These are phyloP conservation scores for Neckera pumila DNA, from an alignment of 225 moss, liverwort and hornwort species.

Conservation along the genomic window DNA sequence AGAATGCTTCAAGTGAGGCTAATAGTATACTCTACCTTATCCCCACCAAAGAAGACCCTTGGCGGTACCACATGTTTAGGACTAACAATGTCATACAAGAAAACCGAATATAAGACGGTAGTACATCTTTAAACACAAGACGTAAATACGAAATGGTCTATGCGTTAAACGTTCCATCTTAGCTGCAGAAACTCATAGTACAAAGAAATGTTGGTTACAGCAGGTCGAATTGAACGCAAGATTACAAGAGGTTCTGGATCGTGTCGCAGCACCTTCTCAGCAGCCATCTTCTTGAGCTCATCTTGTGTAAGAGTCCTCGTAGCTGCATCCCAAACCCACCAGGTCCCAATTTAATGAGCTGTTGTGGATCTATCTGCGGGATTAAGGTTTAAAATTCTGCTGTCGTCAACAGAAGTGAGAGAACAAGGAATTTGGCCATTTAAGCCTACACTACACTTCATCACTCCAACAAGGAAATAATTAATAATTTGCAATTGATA, in stretches of 20 bases:
- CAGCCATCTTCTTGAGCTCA: constrained; percentile 87
- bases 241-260: not conserved
- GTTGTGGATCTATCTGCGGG: too few species aligned
- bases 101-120: not conserved
- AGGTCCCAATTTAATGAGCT: not conserved
- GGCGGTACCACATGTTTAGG: not conserved
- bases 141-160: not conserved
- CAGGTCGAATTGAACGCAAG: not conserved
- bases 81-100: not conserved
- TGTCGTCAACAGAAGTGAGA: not conserved
- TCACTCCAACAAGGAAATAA: not conserved
- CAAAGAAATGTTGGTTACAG: not conserved
- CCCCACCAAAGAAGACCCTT: not conserved
- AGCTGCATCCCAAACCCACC: constrained; percentile 23
- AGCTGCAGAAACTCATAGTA: not conserved
- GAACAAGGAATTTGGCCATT: not conserved
- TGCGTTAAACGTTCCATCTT: not conserved
- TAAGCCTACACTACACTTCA: not conserved
- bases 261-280: constrained; percentile 56
- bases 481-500: not conserved
- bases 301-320: constrained; percentile 63
- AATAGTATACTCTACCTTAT: not conserved
- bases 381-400: not conserved
- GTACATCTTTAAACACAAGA: not conserved
- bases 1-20: not conserved